phyloP scores from a whole-genome alignment of 257 asterid species.

The Solanum gracilifrons region DNA sequence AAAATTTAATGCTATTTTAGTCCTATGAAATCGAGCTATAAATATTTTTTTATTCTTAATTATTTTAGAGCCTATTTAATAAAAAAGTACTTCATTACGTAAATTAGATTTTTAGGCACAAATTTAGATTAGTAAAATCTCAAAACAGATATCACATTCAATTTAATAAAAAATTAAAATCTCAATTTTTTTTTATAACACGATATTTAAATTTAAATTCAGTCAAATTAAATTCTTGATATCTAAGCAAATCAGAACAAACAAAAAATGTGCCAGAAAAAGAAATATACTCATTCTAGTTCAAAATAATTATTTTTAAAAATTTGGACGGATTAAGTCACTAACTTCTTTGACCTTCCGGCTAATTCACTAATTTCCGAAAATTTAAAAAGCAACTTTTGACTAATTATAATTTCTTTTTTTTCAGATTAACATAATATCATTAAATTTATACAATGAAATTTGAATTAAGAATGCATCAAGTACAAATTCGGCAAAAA shows the following conservation, averaged over 20 bases:
- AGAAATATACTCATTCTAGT: background rate
- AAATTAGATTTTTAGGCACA: background rate
- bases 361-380: background rate
- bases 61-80: background rate
- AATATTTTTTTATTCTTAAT: background rate
- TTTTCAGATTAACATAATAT: background rate
- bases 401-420: background rate
- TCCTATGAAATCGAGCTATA: background rate
- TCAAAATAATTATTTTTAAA: background rate
- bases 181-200: background rate
- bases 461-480: background rate
- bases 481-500: background rate
- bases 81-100: too few species aligned
- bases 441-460: background rate
- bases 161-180: background rate
- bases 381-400: background rate
- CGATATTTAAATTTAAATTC: background rate
- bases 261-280: background rate
- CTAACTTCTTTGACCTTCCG: background rate
- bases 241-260: background rate
- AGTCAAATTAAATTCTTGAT: background rate
- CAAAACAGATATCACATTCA: background rate
- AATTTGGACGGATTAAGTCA: background rate
- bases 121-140: background rate
- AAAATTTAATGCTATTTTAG: background rate